Conservation (phyloP, 1,139 yeast species). For the Yamadazyma taylorii region DNA sequence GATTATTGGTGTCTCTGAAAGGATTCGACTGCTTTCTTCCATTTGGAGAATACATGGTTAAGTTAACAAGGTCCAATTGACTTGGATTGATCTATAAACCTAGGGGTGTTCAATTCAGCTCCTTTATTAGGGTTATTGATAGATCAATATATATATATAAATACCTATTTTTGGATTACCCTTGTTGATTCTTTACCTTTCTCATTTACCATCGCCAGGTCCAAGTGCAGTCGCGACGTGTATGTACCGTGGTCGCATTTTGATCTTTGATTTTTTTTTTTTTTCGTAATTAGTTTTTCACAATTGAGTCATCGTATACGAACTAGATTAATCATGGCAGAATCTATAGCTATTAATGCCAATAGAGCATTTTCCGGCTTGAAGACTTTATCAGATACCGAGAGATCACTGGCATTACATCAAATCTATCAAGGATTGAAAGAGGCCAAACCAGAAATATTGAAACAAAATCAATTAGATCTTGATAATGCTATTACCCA, state of each 20-base stretch:
- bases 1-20: conserved; percentile 26
- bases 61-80: not conserved
- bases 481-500: conserved; percentile 63
- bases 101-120: too few relatives aligned
- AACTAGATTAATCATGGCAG: not conserved
- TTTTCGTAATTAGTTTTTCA: too few relatives aligned
- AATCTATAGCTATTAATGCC: conserved; percentile 69
- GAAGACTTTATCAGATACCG: conserved; percentile 71
- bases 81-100: too few relatives aligned
- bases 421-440: conserved; percentile 69
- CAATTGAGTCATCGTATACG: too few relatives aligned
- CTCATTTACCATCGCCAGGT: too few relatives aligned
- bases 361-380: conserved; percentile 75
- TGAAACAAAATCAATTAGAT: conserved; percentile 74
- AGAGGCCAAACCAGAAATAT: conserved; percentile 56
- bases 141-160: too few relatives aligned
- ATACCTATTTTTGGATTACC: too few relatives aligned
- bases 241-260: too few relatives aligned
- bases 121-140: not conserved
- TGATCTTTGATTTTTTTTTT: too few relatives aligned
- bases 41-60: conserved; percentile 8
- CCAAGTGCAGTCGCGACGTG: too few relatives aligned
- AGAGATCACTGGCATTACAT: conserved; percentile 71
- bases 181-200: too few relatives aligned
- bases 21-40: conserved; percentile 17